phyloP scores from a whole-genome alignment of 768 basidiomycete genomes.

The Mycena metata region DNA sequence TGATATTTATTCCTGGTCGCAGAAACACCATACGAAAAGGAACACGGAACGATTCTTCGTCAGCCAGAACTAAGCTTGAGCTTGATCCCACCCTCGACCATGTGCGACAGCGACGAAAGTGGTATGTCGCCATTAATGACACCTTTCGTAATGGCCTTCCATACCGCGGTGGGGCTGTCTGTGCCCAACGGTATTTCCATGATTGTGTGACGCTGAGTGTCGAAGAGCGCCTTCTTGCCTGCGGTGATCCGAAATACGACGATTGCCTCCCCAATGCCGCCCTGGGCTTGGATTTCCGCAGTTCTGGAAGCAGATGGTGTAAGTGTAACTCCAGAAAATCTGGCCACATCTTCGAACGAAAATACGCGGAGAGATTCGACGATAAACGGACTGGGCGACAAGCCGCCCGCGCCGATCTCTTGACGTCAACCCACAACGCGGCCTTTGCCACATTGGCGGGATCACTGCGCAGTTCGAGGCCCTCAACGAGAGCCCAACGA shows the following conservation, averaged over 20 bases:
- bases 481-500: conserved; percentile 15
- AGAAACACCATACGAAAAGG: too few relatives aligned
- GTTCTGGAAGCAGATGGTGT: not conserved
- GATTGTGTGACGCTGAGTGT: not conserved
- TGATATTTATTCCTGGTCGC: not conserved
- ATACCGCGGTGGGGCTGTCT: not conserved
- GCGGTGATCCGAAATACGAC: not conserved
- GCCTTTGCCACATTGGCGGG: not conserved
- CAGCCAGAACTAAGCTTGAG: not conserved
- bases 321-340: not conserved
- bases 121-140: conserved; percentile 17
- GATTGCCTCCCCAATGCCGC: not conserved
- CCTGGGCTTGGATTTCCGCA: not conserved
- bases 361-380: not conserved
- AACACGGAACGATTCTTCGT: not conserved
- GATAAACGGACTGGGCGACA: not conserved
- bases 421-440: not conserved
- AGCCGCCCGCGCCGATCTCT: not conserved
- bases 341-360: not conserved
- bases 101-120: conserved; percentile 9
- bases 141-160: conserved; percentile 5
- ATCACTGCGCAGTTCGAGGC: not conserved
- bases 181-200: not conserved
- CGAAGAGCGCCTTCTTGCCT: not conserved
- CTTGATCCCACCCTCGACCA: conserved; percentile 1